A percentile compares a stretch with the other conserved stretches of the same genome.
Conservation (phyloP, 140 eudicot species). For the Flaveria floridana region DNA sequence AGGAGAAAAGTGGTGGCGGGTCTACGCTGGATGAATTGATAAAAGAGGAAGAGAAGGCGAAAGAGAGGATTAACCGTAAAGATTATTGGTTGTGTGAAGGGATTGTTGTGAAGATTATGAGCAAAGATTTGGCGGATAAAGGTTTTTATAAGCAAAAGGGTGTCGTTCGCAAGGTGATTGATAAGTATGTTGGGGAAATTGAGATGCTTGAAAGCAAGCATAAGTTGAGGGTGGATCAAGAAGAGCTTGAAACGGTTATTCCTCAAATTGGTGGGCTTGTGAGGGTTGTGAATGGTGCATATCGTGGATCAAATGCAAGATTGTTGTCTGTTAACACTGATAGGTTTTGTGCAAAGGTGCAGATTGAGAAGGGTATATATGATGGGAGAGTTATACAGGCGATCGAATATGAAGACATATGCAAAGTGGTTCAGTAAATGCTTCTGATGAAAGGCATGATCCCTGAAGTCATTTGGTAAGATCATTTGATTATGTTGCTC, state of each 20-base stretch:
- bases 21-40: constrained; percentile 61
- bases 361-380: constrained; percentile 60
- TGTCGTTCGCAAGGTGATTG: constrained; percentile 55
- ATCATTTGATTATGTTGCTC: constrained; percentile 12
- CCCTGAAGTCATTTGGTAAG: constrained; percentile 6
- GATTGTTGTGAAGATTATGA: constrained; percentile 60
- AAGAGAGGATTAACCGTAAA: constrained; percentile 57
- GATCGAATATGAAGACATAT: constrained; percentile 64
- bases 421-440: constrained; percentile 40
- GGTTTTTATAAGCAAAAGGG: constrained; percentile 74
- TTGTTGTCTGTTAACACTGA: constrained; percentile 41
- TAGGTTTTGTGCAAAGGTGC: constrained; percentile 46
- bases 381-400: constrained; percentile 67
- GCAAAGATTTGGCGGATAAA: constrained; percentile 56
- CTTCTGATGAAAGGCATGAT: constrained; percentile 8
- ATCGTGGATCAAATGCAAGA: constrained; percentile 46
- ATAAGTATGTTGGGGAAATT: constrained; percentile 68
- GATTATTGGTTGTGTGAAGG: constrained; percentile 69
- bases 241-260: constrained; percentile 63
- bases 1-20: constrained; percentile 35
- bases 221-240: constrained; percentile 64
- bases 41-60: constrained; percentile 62
- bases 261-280: constrained; percentile 53
- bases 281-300: constrained; percentile 44
- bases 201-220: constrained; percentile 62